phyloP scores from a whole-genome alignment of 2,329 filamentous ascomycete genomes.

The Alternaria tenuissima region DNA sequence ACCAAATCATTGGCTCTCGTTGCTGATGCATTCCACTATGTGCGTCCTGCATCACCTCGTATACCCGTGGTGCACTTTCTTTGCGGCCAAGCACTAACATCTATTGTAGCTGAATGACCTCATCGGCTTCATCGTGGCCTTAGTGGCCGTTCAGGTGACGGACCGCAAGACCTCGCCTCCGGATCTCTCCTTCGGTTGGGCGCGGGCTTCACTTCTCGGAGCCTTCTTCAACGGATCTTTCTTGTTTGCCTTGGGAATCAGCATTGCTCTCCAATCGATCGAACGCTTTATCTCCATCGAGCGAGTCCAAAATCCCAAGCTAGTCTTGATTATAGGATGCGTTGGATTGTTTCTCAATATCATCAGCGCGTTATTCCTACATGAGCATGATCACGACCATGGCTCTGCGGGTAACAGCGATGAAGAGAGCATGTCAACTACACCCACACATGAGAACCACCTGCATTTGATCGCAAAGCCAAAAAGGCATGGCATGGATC shows the following conservation, averaged over 20 bases:
- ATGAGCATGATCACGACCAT: slow-evolving; percentile 58
- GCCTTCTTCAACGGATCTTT: slow-evolving; percentile 85
- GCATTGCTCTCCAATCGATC: slow-evolving; percentile 76
- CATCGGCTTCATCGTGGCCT: slow-evolving; percentile 72
- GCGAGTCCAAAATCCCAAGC: slow-evolving; percentile 67
- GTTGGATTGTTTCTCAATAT: slow-evolving; percentile 73
- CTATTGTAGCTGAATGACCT: slow-evolving; percentile 70
- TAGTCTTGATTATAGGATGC: slow-evolving; percentile 74
- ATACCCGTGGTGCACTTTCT: no score
- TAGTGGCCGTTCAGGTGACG: slow-evolving; percentile 67
- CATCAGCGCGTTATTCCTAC: slow-evolving; percentile 70
- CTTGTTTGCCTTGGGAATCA: slow-evolving; percentile 73
- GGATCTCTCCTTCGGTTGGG: slow-evolving; percentile 77
- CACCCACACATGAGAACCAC: slow-evolving; percentile 35
- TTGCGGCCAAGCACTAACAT: slow-evolving; percentile 1
- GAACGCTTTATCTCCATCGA: slow-evolving; percentile 71
- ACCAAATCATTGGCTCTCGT: slow-evolving; percentile 76
- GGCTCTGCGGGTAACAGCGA: slow-evolving; percentile 39
- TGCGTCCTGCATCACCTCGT: slow-evolving; percentile 50
- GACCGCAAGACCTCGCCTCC: slow-evolving; percentile 65
- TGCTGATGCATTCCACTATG: slow-evolving; percentile 82
- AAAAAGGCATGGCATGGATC: slow-evolving; percentile 55
- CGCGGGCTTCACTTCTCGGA: slow-evolving; percentile 74
- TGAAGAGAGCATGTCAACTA: slow-evolving; percentile 19
- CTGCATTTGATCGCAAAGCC: slow-evolving; percentile 34